Conservation (phyloP, 495 filamentous ascomycete genomes). For the Podospora didyma region DNA sequence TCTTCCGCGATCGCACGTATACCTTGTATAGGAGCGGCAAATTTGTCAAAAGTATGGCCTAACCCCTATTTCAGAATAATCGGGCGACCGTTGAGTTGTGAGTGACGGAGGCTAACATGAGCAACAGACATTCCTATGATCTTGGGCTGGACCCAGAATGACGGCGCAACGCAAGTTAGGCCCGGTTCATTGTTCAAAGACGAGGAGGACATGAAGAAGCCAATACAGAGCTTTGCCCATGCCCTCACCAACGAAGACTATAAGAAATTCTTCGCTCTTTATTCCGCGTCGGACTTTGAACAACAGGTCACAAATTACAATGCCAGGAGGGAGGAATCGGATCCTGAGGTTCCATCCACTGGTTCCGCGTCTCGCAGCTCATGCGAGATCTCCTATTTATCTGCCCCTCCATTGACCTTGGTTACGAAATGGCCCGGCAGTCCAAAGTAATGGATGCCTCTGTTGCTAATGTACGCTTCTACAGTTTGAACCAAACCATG, state of each 20-base stretch:
- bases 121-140: conserved; percentile 24
- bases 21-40: conserved; percentile 17
- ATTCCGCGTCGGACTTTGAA: conserved; percentile 19
- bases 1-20: conserved; percentile 22
- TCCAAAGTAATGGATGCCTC: neutral
- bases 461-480: conserved; percentile 16
- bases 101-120: neutral
- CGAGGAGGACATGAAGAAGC: conserved; percentile 18
- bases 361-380: conserved; percentile 27
- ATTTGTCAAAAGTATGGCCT: conserved; percentile 20
- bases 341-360: conserved; percentile 22
- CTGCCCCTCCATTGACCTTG: conserved; percentile 28
- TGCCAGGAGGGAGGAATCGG: conserved; percentile 7
- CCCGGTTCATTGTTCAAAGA: conserved; percentile 9
- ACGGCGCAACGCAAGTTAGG: conserved; percentile 22
- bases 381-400: conserved; percentile 30
- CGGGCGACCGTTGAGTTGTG: neutral
- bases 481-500: conserved; percentile 30
- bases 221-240: conserved; percentile 13
- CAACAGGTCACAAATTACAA: conserved; percentile 18
- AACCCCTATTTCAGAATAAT: neutral
- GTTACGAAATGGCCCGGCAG: conserved; percentile 14
- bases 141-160: conserved; percentile 29
- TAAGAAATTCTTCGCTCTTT: conserved; percentile 18
- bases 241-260: conserved; percentile 16